Base-by-base conservation (phyloP, 495 filamentous ascomycete species). In the Chaetomidium leptoderma region DNA sequence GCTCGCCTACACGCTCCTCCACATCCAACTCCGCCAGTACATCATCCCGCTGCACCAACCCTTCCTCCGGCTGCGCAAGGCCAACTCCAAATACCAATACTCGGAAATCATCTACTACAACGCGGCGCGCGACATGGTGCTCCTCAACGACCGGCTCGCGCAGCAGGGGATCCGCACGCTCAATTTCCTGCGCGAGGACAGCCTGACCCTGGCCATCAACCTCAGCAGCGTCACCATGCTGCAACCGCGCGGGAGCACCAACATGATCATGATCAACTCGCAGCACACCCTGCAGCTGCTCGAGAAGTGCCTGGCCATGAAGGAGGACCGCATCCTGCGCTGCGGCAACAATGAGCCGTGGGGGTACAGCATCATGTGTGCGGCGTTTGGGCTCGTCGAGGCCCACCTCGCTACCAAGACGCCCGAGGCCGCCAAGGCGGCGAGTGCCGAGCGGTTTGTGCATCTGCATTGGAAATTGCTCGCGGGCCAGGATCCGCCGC, bases 81-180 rank as follows among this genome's bases (percentile, higher is more conserved):
- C 59, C 14, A 74, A 74, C 45, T 69, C 69, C 37, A 75, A 74
- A 30, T 73, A 72, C 58, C 73, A 74, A 47, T 75, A 76, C 59
- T 75, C 72, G 0, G 74, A 77, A 51, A 76, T 75, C 16, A 66
- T 75, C 55, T 77, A 74, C 53, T 76, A 76, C 65, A 76, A 77
- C 54, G 72, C 75, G 4, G 70, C 75, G 13, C 66, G 73, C 29
- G 75, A 77, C 58, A 75, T 77, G 58, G 71, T 76, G 13, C 66
- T 76, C 10, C 66, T 77, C 26, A 66, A 71, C 52, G 69, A 72
- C 57, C 70, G 71, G 52, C 62, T 77, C 23, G 65, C 60, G n/a
- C 67, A 74, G 52, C 66, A 66, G 33, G 72, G 74, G n/a, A 64
- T 71, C 32, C 68, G 73, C 23, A 73, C 71, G 16, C 67, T 75